Conservation (phyloP, 2,329 filamentous ascomycete genomes). For the Pseudocercospora fuligena region DNA sequence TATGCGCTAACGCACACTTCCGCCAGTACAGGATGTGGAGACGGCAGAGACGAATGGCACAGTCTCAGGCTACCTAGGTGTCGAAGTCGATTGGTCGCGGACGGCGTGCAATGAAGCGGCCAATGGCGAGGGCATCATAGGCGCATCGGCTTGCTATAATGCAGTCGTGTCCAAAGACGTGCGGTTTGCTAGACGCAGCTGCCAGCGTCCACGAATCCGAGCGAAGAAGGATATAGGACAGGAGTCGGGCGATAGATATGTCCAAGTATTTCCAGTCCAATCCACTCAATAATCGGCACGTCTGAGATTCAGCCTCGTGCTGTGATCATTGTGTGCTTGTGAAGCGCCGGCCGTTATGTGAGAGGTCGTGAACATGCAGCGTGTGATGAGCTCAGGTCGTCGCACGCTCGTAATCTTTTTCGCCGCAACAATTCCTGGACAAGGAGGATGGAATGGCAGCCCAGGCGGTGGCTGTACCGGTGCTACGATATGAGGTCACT, state of each 20-base stretch:
- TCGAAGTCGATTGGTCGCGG: slow-evolving; percentile 15
- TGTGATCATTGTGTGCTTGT: background rate
- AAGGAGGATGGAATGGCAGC: background rate
- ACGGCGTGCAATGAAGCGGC: background rate
- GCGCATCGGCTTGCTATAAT: background rate
- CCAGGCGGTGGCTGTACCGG: slow-evolving; percentile 2
- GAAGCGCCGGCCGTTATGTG: background rate
- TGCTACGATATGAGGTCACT: background rate
- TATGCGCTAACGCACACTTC: slow-evolving; percentile 13
- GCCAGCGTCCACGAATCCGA: background rate
- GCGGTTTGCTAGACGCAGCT: background rate
- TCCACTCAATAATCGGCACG: background rate
- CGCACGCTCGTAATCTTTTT: background rate
- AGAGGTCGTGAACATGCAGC: background rate
- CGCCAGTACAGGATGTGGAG: slow-evolving; percentile 6
- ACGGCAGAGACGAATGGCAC: background rate
- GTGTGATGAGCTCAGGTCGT: background rate
- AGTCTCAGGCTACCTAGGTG: slow-evolving; percentile 1
- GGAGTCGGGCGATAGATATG: background rate
- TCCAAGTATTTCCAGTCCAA: background rate
- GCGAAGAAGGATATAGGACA: background rate
- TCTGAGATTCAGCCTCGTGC: slow-evolving; percentile 1
- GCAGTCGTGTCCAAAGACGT: background rate
- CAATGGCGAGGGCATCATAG: slow-evolving; percentile 21
- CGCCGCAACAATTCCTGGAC: background rate